phyloP scores from a whole-genome alignment of 2,329 filamentous ascomycete genomes.

The Zarea fungicola region DNA sequence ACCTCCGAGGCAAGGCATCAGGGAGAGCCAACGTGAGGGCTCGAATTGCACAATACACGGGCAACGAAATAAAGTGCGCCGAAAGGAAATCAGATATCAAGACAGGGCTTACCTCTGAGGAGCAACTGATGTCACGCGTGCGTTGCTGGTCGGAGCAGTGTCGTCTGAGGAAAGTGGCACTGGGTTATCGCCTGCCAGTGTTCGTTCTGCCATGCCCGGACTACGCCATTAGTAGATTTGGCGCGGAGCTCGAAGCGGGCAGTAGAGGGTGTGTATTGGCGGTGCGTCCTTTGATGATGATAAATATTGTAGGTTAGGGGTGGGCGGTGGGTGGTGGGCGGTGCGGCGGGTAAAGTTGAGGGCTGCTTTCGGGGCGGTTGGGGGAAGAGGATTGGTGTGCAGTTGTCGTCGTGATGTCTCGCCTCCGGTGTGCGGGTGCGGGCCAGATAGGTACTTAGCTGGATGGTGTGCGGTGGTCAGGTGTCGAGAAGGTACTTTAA shows the following conservation, averaged over 20 bases:
- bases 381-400: not conserved
- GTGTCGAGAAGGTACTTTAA: not conserved
- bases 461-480: slow-evolving; percentile 2
- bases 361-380: not conserved
- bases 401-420: slow-evolving; percentile 4
- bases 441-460: not conserved
- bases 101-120: slow-evolving; percentile 13
- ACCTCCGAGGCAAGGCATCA: not conserved
- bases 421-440: slow-evolving; percentile 6
- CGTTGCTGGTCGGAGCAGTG: slow-evolving; percentile 19
- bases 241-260: slow-evolving; percentile 22
- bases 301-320: too few relatives aligned
- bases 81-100: not conserved
- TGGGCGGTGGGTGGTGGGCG: too few relatives aligned
- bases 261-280: not conserved
- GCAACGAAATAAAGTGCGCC: not conserved
- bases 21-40: slow-evolving; percentile 7
- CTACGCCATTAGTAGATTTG: slow-evolving; percentile 58
- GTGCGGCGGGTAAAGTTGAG: slow-evolving; percentile 2
- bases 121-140: slow-evolving; percentile 18
- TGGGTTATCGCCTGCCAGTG: slow-evolving; percentile 50
- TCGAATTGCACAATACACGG: not conserved
- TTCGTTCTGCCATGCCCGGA: slow-evolving; percentile 62
- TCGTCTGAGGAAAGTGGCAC: slow-evolving; percentile 42
- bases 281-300: too few relatives aligned